phyloP scores from a whole-genome alignment of 2,329 filamentous ascomycete genomes.

The Laburnicola sp. region DNA sequence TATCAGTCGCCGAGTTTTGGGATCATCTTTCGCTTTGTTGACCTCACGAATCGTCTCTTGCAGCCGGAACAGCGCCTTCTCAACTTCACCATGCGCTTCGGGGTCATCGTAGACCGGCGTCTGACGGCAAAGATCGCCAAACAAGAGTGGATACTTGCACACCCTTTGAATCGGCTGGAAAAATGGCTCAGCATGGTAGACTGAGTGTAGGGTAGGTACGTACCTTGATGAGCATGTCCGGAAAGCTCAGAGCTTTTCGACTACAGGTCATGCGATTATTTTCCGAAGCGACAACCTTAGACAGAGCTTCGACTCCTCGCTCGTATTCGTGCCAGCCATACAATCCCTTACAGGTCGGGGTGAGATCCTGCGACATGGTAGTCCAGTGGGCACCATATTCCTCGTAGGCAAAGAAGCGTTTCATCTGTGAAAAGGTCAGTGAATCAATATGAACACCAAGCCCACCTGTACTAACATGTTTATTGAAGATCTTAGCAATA shows the following conservation, averaged over 20 bases:
- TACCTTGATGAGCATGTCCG: constrained; percentile 89
- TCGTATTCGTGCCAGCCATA: constrained; percentile 80
- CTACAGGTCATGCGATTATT: constrained; percentile 64
- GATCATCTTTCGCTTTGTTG: constrained; percentile 81
- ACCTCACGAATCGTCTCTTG: constrained; percentile 77
- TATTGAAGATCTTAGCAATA: constrained; percentile 58
- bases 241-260: constrained; percentile 78
- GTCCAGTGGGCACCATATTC: constrained; percentile 92
- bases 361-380: constrained; percentile 76
- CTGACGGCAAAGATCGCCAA: constrained; percentile 78
- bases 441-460: constrained; percentile 34
- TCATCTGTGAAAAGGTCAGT: constrained; percentile 60
- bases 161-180: constrained; percentile 84
- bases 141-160: constrained; percentile 86
- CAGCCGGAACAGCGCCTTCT: constrained; percentile 70
- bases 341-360: constrained; percentile 67
- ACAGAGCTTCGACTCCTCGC: constrained; percentile 80
- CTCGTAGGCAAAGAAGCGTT: constrained; percentile 82
- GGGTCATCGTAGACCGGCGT: constrained; percentile 87
- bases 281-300: constrained; percentile 72
- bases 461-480: constrained; percentile 48
- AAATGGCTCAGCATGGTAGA: neutral
- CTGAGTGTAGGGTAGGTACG: constrained; percentile 12
- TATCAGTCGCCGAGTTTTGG: constrained; percentile 67
- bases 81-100: constrained; percentile 76